Percentiles rank a stretch among this genome's conserved stretches.
These are phyloP conservation scores for Amylostereum areolatum DNA, from an alignment of 1,284 basidiomycete species.

Conservation along the genomic window DNA sequence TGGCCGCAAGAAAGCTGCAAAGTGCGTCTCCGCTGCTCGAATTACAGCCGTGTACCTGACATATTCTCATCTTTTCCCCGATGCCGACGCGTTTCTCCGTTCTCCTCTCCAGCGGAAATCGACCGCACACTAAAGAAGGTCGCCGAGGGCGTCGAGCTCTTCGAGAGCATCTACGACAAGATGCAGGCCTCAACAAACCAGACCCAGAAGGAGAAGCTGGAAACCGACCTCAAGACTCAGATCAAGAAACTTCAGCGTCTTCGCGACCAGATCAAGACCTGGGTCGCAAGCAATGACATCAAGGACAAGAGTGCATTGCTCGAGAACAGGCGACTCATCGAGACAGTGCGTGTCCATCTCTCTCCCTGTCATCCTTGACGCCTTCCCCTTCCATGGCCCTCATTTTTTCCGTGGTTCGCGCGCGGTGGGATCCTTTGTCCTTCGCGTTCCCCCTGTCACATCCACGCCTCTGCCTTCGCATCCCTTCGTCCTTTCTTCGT, in stretches of 20 bases:
- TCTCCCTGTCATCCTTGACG: constrained; percentile 5
- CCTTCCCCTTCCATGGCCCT: not conserved
- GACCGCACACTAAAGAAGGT: constrained; percentile 96
- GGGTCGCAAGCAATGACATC: constrained; percentile 97
- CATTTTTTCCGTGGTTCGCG: not conserved
- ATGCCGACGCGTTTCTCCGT: not conserved
- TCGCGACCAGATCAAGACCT: constrained; percentile 99
- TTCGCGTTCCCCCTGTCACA: not conserved
- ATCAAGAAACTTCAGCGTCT: constrained; percentile 99
- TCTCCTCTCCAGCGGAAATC: constrained; percentile 71
- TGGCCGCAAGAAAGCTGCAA: constrained; percentile 82
- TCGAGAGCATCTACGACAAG: constrained; percentile 95
- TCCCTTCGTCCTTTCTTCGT: not conserved
- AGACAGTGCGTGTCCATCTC: constrained; percentile 70
- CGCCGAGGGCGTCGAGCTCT: constrained; percentile 87
- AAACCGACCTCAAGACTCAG: constrained; percentile 93
- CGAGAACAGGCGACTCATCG: constrained; percentile 94
- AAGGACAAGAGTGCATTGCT: constrained; percentile 95
- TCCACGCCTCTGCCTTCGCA: not conserved
- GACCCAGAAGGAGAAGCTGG: constrained; percentile 96
- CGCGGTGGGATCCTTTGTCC: not conserved
- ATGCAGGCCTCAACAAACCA: constrained; percentile 91
- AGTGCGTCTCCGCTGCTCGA: constrained; percentile 35
- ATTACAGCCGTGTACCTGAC: too few species aligned
- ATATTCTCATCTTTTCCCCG: not conserved